Conservation (phyloP, 2,329 filamentous ascomycete species). For the Cylindrodendrum hubeiense region DNA sequence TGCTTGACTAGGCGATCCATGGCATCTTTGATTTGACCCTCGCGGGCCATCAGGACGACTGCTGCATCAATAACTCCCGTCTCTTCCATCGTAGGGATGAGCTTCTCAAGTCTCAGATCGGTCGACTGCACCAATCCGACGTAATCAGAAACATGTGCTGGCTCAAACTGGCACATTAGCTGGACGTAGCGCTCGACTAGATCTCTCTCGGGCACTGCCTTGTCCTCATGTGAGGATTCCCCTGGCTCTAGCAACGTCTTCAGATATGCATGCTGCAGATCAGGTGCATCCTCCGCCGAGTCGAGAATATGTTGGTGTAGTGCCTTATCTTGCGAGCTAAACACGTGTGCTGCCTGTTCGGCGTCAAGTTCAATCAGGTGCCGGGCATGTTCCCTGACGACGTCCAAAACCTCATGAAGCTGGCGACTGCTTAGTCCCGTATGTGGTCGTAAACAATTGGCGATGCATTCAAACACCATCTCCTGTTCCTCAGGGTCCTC, state of each 20-base stretch:
- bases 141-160: conserved; percentile 86
- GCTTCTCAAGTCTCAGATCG: conserved; percentile 81
- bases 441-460: conserved; percentile 76
- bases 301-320: conserved; percentile 76
- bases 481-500: conserved; percentile 84
- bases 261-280: conserved; percentile 82
- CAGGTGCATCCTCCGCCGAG: conserved; percentile 69
- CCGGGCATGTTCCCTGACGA: conserved; percentile 74
- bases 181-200: conserved; percentile 89
- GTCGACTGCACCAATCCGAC: conserved; percentile 81
- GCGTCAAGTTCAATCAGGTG: conserved; percentile 78
- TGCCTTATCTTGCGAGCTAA: conserved; percentile 72
- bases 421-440: conserved; percentile 77
- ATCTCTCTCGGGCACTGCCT: conserved; percentile 60
- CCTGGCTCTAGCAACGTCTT: conserved; percentile 78
- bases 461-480: conserved; percentile 83
- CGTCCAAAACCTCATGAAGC: conserved; percentile 74
- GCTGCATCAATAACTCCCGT: conserved; percentile 93
- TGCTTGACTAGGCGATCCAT: conserved; percentile 90
- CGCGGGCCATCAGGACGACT: conserved; percentile 88
- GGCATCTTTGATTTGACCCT: conserved; percentile 84
- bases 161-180: conserved; percentile 89
- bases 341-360: conserved; percentile 71
- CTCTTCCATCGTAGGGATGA: conserved; percentile 89
- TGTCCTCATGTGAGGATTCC: conserved; percentile 49